Percentiles rank a stretch among this genome's conserved stretches.
phyloP scores from a whole-genome alignment of 306 rosid species.

The Amphicarpaea edgeworthii region DNA sequence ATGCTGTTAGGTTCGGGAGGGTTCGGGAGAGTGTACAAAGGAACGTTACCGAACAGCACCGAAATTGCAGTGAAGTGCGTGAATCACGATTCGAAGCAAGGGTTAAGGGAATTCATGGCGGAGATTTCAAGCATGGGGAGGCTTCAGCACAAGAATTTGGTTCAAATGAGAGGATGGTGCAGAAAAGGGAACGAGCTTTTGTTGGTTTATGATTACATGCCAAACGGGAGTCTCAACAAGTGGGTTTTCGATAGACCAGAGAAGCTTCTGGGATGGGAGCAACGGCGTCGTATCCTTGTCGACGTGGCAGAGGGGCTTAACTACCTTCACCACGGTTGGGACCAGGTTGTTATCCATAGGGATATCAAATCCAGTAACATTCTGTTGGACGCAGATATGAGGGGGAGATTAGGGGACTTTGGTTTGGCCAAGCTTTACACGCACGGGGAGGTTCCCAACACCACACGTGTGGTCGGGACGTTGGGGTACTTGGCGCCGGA shows the following conservation, averaged over 20 bases:
- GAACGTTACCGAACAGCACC: conserved; percentile 59
- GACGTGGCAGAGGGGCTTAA: conserved; percentile 89
- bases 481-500: conserved; percentile 92
- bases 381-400: conserved; percentile 75
- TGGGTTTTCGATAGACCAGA: conserved; percentile 73
- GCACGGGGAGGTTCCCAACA: conserved; percentile 85
- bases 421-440: conserved; percentile 90
- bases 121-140: conserved; percentile 95
- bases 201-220: conserved; percentile 93
- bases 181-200: conserved; percentile 70
- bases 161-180: conserved; percentile 96
- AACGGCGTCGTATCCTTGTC: conserved; percentile 67
- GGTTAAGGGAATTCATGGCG: conserved; percentile 91
- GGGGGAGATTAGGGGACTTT: conserved; percentile 86
- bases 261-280: conserved; percentile 61
- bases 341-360: conserved; percentile 84
- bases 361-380: conserved; percentile 88
- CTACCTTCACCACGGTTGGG: conserved; percentile 95
- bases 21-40: conserved; percentile 84
- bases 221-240: conserved; percentile 81
- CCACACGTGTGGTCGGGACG: conserved; percentile 91
- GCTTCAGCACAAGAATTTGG: conserved; percentile 86
- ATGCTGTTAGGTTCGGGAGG: conserved; percentile 80
- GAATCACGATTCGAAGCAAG: conserved; percentile 92
- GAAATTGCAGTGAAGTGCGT: conserved; percentile 90